Evolutionary conservation across 208 protist species (phyloP).

Genomic region (Acanthamoeba divionensis): DNA sequence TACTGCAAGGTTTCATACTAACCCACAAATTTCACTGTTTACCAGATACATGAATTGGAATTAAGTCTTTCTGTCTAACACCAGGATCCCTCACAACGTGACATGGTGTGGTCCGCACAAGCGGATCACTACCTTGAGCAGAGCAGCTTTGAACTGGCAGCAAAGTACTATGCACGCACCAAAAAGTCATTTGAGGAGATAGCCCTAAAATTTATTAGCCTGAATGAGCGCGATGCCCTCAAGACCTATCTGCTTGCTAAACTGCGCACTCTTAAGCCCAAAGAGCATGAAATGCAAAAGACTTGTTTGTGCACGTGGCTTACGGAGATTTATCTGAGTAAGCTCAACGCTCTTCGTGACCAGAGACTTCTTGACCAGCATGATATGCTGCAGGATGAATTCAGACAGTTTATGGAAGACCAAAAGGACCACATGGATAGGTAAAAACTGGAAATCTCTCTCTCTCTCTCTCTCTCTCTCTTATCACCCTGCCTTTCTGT

Average conservation of each 20-base stretch:
- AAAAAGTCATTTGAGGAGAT: slow-evolving; percentile 80
- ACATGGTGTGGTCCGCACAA: slow-evolving; percentile 75
- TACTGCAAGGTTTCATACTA: slow-evolving; percentile 64
- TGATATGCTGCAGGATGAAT: slow-evolving; percentile 68
- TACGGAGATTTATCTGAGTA: slow-evolving; percentile 82
- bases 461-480: no score
- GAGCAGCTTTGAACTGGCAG: slow-evolving; percentile 74
- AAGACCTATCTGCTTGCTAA: slow-evolving; percentile 76
- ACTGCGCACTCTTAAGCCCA: slow-evolving; percentile 48
- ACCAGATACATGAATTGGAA: background rate
- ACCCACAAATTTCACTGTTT: slow-evolving; percentile 49
- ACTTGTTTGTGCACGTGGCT: slow-evolving; percentile 83
- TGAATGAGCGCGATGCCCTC: slow-evolving; percentile 68
- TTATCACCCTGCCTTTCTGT: no score
- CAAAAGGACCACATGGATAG: background rate
- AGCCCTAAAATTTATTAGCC: slow-evolving; percentile 79
- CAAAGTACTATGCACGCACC: slow-evolving; percentile 77
- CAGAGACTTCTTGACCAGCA: slow-evolving; percentile 15
- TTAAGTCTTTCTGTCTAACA: background rate
- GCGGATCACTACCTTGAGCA: slow-evolving; percentile 79
- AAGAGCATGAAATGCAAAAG: slow-evolving; percentile 75
- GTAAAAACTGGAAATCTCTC: no score
- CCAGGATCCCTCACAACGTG: slow-evolving; percentile 30
- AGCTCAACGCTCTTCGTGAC: slow-evolving; percentile 71
- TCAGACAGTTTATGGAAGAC: slow-evolving; percentile 73